Conservation (phyloP, 192 early-diverging fungal genomes). For the Haplosporangium gracile region DNA sequence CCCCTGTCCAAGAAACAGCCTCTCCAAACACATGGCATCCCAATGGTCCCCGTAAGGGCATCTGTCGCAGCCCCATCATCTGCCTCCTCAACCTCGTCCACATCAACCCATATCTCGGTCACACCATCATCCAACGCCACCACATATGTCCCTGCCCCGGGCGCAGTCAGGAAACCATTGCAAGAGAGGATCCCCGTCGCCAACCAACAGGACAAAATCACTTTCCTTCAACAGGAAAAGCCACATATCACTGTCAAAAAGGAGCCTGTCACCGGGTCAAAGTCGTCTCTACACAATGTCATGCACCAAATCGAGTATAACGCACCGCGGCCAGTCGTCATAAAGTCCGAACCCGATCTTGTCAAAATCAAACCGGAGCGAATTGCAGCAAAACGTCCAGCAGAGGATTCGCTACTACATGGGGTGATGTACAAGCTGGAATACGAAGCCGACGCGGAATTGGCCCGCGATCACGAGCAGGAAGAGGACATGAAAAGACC, state of each 20-base stretch:
- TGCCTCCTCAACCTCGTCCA: background rate
- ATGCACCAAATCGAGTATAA: background rate
- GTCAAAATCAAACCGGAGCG: conserved; percentile 13
- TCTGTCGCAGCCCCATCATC: background rate
- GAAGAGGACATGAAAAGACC: conserved; percentile 17
- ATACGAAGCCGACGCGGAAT: background rate
- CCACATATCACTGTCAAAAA: conserved; percentile 1
- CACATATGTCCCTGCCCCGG: background rate
- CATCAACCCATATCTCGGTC: background rate
- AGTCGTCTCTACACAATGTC: background rate
- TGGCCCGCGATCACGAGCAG: background rate
- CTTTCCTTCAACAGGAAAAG: background rate
- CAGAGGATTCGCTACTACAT: background rate
- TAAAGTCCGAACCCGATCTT: background rate
- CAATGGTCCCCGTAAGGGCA: background rate
- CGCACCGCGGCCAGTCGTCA: background rate
- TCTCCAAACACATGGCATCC: background rate
- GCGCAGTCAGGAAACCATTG: background rate
- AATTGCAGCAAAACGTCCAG: background rate
- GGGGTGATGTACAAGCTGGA: background rate
- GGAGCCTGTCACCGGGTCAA: background rate
- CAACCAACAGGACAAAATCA: background rate
- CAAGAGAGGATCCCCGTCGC: conserved; percentile 1
- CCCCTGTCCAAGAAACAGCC: background rate
- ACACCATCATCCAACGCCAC: background rate